Evolutionary conservation across 495 filamentous ascomycete genomes (phyloP).

Genomic region (Penicillium antarcticum): DNA sequence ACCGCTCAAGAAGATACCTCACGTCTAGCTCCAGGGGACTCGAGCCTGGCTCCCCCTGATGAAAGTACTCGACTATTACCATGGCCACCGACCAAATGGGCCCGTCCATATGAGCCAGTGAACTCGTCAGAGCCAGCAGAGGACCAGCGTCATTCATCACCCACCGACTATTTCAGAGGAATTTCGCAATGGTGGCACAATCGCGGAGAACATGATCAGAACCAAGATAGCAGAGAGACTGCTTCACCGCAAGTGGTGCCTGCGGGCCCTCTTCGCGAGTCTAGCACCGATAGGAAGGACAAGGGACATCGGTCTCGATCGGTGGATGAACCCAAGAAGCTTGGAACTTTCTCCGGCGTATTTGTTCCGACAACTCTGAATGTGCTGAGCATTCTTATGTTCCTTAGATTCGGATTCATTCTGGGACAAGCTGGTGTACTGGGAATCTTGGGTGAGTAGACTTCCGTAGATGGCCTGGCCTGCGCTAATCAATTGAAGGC

Average conservation of each 20-base stretch:
- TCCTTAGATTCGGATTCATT: constrained; percentile 77
- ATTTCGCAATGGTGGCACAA: constrained; percentile 31
- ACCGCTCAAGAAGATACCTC: constrained; percentile 54
- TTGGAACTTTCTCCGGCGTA: constrained; percentile 74
- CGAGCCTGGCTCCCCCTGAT: constrained; percentile 13
- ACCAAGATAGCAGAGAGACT: constrained; percentile 6
- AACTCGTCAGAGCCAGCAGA: constrained; percentile 15
- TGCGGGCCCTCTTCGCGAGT: constrained; percentile 27
- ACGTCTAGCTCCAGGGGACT: constrained; percentile 43
- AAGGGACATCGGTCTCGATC: constrained; percentile 40
- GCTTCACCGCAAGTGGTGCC: constrained; percentile 10
- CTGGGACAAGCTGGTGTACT: constrained; percentile 75
- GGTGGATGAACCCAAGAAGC: constrained; percentile 54
- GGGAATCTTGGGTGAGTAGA: constrained; percentile 68
- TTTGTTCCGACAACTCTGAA: constrained; percentile 86
- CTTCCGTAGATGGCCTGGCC: neutral
- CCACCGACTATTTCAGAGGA: constrained; percentile 19
- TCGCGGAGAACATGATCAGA: constrained; percentile 4
- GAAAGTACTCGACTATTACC: constrained; percentile 21
- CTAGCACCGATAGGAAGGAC: constrained; percentile 33
- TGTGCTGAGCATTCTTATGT: constrained; percentile 92
- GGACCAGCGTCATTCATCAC: constrained; percentile 19
- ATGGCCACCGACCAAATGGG: constrained; percentile 20
- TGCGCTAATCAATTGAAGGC: constrained; percentile 39
- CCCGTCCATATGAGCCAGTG: constrained; percentile 32